Base-by-base conservation (phyloP, 306 rosid species). In the Heteromeles arbutifolia region DNA sequence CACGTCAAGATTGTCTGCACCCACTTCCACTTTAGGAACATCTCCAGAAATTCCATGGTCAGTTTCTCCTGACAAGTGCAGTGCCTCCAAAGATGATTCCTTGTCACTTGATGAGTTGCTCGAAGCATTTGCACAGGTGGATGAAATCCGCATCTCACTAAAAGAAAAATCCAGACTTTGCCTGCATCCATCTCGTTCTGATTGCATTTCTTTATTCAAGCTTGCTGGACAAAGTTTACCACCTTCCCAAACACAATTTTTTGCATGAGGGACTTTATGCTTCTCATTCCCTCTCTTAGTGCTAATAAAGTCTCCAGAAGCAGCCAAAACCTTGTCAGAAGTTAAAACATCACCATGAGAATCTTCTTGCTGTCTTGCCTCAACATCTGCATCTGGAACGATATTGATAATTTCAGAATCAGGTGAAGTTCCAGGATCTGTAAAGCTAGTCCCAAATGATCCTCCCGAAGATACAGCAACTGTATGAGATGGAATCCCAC, bases 351-450 rank as follows among this genome's bases (percentile, higher is more conserved):
- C 77, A 76, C 70, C 79, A 67, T 80, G 88, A 74, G 78, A 69
- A 56, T 77, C 88, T 74, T 86, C 89, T 41, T 82, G 88, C 52
- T 83, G 86, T 74, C 84, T 83, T 75, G 81, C 90, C 63, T 86
- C 87, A 52, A 73, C 84, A 75, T 82, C 95, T 69, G 79, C 85
- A 77, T 92, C 96, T 1, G 89, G 93, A 79, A 76, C 75, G 71
- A 88, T 77, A 85, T 92, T 89, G 71, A 90, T 92, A 74, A 95
- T 96, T 92, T 95, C 98, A 10, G 98, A 95, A 87, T 95, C 98
- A 74, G 97, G 98, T 41, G 98, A 95, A 82, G 98, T 95, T 86
- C 95, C 98, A 58, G 99, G 96, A 82, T 96, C 92, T 85, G 76
- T 87, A 77, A 74, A 85, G 82, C 80, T 79, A 63, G 69, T 79